Conservation (phyloP, 305 asterid genomes). For the Fraxinus ornus region DNA sequence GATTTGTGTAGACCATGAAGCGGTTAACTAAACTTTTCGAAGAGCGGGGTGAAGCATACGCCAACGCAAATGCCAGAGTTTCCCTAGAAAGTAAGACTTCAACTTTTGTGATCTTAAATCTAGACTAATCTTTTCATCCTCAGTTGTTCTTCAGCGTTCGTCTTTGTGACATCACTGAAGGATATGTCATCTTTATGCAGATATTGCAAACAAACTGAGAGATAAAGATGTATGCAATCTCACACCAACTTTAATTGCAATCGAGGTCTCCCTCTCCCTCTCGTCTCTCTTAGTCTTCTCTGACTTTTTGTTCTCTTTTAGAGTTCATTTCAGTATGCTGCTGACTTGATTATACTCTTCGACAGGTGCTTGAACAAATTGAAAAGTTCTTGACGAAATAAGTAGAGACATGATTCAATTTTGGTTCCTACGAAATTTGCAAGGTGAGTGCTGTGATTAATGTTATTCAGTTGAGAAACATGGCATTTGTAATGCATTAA, state of each 20-base stretch:
- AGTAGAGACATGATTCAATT: neutral
- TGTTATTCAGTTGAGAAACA: neutral
- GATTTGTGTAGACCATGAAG: slow-evolving; percentile 54
- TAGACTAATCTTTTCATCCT: neutral
- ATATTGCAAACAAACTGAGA: slow-evolving; percentile 60
- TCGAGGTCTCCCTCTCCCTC: slow-evolving; percentile 50
- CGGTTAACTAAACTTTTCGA: slow-evolving; percentile 54
- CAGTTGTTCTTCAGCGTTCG: neutral
- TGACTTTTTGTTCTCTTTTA: neutral
- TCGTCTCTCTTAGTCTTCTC: neutral
- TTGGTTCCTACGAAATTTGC: neutral
- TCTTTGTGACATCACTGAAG: neutral
- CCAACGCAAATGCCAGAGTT: slow-evolving; percentile 64
- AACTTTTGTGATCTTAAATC: neutral
- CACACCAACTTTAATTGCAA: slow-evolving; percentile 65
- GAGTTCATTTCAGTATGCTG: neutral
- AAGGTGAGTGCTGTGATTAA: neutral
- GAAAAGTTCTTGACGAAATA: slow-evolving; percentile 50
- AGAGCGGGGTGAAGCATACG: slow-evolving; percentile 76
- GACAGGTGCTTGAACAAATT: slow-evolving; percentile 64
- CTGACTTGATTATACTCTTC: slow-evolving; percentile 19
- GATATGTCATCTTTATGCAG: slow-evolving; percentile 28
- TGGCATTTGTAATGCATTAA: neutral
- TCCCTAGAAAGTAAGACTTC: slow-evolving; percentile 59
- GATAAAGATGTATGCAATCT: slow-evolving; percentile 54